Conservation (phyloP, 352 stramenopile species). For the Globisporangium nunn region DNA sequence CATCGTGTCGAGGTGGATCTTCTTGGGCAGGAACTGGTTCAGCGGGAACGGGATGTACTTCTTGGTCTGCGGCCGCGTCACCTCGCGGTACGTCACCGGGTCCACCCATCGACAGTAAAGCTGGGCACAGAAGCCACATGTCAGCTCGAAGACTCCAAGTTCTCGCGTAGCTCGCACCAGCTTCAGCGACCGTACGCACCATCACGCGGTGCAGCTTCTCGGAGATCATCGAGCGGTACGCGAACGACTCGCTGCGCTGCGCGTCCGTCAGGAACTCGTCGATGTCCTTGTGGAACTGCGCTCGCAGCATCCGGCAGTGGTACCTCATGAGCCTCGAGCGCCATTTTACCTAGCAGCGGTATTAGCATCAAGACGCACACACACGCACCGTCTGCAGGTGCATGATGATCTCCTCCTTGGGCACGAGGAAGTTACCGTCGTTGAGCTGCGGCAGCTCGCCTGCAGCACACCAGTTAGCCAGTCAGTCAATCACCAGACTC, state of each 20-base stretch:
- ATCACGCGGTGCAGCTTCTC: conserved; percentile 81
- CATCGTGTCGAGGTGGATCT: conserved; percentile 73
- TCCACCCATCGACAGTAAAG: conserved; percentile 83
- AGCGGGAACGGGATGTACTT: conserved; percentile 78
- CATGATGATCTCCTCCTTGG: conserved; percentile 80
- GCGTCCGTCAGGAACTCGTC: conserved; percentile 55
- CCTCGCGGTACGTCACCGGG: conserved; percentile 73
- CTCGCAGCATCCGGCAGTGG: neutral
- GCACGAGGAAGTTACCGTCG: conserved; percentile 82
- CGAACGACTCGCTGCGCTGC: conserved; percentile 77
- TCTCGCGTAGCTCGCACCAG: neutral
- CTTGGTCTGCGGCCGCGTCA: conserved; percentile 78
- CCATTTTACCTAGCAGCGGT: neutral
- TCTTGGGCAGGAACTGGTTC: conserved; percentile 79
- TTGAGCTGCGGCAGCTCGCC: conserved; percentile 77
- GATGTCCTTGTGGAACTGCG: conserved; percentile 76
- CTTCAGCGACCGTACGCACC: conserved; percentile 12
- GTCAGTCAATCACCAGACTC: too few species aligned
- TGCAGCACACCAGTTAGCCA: conserved; percentile 6
- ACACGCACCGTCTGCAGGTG: conserved; percentile 69
- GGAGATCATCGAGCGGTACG: conserved; percentile 74
- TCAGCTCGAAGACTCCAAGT: neutral
- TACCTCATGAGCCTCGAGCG: too few species aligned
- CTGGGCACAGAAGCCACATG: conserved; percentile 8
- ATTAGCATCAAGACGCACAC: too few species aligned